A percentile compares a stretch with the other conserved stretches of the same genome.
Evolutionary conservation across 2,329 filamentous ascomycete genomes (phyloP).

Genomic region (Talaromyces islandicus): DNA sequence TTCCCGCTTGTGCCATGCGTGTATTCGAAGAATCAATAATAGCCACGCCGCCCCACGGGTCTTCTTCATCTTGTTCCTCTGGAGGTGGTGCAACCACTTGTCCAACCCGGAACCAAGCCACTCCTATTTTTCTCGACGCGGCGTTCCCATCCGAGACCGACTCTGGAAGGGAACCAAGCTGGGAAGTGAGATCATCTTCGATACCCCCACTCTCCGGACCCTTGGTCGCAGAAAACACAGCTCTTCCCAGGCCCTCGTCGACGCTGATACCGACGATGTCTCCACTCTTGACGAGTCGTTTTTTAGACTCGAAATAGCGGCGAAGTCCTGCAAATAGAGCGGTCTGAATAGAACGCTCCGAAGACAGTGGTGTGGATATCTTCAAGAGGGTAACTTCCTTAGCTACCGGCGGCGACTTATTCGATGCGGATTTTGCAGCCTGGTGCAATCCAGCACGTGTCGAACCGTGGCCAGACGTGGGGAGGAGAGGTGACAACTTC

Average conservation of each 20-base stretch:
- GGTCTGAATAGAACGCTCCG: constrained; percentile 77
- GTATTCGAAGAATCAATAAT: constrained; percentile 82
- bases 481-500: constrained; percentile 60
- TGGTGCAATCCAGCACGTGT: constrained; percentile 53
- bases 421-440: constrained; percentile 34
- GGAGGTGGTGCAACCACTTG: constrained; percentile 53
- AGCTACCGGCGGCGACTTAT: constrained; percentile 52
- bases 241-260: constrained; percentile 75
- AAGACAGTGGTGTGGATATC: constrained; percentile 81
- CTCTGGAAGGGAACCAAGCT: constrained; percentile 30
- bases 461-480: constrained; percentile 43
- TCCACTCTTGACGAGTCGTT: constrained; percentile 75
- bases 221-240: constrained; percentile 65
- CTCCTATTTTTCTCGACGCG: constrained; percentile 48
- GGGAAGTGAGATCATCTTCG: constrained; percentile 61
- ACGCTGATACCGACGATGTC: constrained; percentile 86
- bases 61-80: constrained; percentile 53
- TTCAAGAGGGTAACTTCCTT: constrained; percentile 84
- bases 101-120: constrained; percentile 90
- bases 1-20: constrained; percentile 86
- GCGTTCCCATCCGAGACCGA: constrained; percentile 16
- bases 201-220: constrained; percentile 53
- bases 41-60: constrained; percentile 78
- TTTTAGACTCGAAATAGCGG: constrained; percentile 76
- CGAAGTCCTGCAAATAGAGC: constrained; percentile 83